Conservation (phyloP, 1,139 yeast species). For the Candida neerlandica region DNA sequence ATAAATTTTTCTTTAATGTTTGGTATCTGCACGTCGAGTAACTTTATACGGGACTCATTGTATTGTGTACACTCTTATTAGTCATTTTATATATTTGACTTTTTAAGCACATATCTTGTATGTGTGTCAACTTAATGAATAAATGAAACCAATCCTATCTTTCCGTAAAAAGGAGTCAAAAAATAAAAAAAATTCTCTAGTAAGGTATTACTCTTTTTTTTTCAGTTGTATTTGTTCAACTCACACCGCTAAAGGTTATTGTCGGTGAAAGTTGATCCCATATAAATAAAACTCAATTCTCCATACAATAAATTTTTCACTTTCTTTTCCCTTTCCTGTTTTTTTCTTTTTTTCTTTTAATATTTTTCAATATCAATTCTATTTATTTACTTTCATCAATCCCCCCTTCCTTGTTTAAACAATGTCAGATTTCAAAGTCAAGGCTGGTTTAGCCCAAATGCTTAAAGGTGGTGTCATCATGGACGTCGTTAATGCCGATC, state of each 20-base stretch:
- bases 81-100: neutral
- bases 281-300: neutral
- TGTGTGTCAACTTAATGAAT: no score
- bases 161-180: slow-evolving; percentile 1
- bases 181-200: neutral
- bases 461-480: slow-evolving; percentile 66
- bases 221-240: neutral
- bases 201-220: neutral
- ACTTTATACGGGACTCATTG: slow-evolving; percentile 1
- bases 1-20: neutral
- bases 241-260: neutral
- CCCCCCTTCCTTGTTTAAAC: slow-evolving; percentile 17
- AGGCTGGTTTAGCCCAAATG: slow-evolving; percentile 88
- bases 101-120: neutral
- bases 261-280: slow-evolving; percentile 2
- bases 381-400: neutral
- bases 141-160: neutral
- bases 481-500: slow-evolving; percentile 58
- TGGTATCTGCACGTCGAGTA: slow-evolving; percentile 1
- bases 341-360: neutral
- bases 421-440: slow-evolving; percentile 58
- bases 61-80: neutral
- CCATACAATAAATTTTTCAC: neutral
- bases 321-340: neutral
- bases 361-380: neutral